Percentiles rank a stretch among this genome's conserved stretches.
These are phyloP conservation scores for Capsella bursapastoris DNA, from an alignment of 345 rosid genomes.

Conservation along the genomic window DNA sequence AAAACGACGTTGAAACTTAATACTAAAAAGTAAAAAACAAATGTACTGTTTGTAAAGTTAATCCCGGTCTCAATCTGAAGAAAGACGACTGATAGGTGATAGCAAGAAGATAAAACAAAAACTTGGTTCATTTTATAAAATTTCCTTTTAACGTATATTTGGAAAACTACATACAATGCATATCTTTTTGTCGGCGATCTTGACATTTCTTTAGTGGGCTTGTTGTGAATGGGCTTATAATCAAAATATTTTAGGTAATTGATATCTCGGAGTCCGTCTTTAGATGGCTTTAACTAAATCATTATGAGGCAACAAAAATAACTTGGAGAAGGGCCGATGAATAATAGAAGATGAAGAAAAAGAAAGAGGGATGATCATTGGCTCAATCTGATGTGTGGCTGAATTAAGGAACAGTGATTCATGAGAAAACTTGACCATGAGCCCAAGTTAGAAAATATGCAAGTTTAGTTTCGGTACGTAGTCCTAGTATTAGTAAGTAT, in stretches of 20 bases:
- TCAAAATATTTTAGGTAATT: background rate
- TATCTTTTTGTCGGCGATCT: background rate
- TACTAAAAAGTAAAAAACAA: background rate
- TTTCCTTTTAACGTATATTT: too few species aligned
- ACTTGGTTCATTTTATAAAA: too few species aligned
- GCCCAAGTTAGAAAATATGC: too few species aligned
- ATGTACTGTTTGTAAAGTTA: background rate
- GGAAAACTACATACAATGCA: background rate
- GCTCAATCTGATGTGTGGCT: too few species aligned
- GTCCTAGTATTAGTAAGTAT: too few species aligned
- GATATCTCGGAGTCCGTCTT: background rate
- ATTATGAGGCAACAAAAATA: too few species aligned
- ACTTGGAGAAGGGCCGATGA: background rate
- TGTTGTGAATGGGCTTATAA: background rate
- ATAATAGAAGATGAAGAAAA: background rate
- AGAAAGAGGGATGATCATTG: background rate
- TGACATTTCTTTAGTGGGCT: background rate
- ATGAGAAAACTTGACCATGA: too few species aligned
- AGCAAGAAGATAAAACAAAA: too few species aligned
- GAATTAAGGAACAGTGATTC: too few species aligned
- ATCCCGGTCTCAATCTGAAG: too few species aligned
- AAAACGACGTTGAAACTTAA: background rate
- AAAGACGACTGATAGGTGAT: too few species aligned
- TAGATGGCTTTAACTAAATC: background rate
- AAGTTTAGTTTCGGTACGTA: too few species aligned